phyloP scores from a whole-genome alignment of 176 grass and related monocot genomes.

The Areca catechu region DNA sequence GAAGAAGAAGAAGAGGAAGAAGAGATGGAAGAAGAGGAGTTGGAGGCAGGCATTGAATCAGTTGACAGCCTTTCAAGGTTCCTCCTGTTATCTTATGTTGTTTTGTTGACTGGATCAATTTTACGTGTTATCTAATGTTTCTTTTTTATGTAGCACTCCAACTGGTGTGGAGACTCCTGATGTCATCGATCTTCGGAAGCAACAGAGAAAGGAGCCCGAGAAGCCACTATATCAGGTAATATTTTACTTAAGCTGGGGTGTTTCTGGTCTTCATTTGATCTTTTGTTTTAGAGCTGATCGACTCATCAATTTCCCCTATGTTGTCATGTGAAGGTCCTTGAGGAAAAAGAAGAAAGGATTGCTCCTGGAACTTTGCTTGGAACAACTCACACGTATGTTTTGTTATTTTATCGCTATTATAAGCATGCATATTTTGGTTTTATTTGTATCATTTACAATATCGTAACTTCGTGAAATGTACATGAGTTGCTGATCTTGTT shows the following conservation, averaged over 20 bases:
- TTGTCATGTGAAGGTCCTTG: slow-evolving; percentile 39
- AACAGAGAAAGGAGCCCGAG: slow-evolving; percentile 87
- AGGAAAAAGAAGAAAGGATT: slow-evolving; percentile 69
- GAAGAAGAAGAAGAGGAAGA: slow-evolving; percentile 47
- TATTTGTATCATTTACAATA: too few species aligned
- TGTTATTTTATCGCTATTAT: too few species aligned
- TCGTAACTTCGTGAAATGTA: too few species aligned
- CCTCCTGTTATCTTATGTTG: background rate
- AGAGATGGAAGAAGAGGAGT: slow-evolving; percentile 57
- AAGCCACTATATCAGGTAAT: slow-evolving; percentile 78
- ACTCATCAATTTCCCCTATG: too few species aligned
- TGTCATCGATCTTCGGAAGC: slow-evolving; percentile 88
- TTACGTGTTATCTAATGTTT: slow-evolving; percentile 2
- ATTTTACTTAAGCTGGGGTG: background rate
- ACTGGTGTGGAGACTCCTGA: slow-evolving; percentile 98
- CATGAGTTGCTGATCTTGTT: background rate
- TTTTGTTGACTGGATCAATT: too few species aligned
- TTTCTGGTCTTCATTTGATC: background rate
- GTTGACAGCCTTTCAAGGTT: slow-evolving; percentile 87
- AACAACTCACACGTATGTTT: slow-evolving; percentile 50
- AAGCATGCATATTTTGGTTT: too few species aligned
- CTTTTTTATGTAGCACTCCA: slow-evolving; percentile 51
- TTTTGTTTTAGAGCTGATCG: background rate
- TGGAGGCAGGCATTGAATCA: slow-evolving; percentile 82
- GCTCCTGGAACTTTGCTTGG: slow-evolving; percentile 60